A percentile compares a stretch with the other conserved stretches of the same genome.
phyloP scores from a whole-genome alignment of 106 monocot species.

The Dendrobium chrysotoxum region DNA sequence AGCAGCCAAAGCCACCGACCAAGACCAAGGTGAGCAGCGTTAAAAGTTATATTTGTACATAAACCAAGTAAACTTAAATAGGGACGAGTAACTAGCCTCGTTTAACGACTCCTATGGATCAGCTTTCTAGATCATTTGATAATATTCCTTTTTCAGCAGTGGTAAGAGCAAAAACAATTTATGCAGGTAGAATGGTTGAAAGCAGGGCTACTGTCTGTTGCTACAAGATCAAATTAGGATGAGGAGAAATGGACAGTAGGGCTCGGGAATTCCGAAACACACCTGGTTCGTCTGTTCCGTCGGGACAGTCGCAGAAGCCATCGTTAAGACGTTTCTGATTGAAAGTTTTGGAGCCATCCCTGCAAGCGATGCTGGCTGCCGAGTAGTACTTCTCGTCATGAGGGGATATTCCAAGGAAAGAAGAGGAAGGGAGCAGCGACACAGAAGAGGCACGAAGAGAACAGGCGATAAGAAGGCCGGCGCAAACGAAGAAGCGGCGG shows the following conservation, averaged over 20 bases:
- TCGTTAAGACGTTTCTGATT: constrained; percentile 68
- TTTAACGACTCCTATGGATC: neutral
- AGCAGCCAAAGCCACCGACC: too few species aligned
- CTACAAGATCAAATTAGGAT: too few species aligned
- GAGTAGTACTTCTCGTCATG: constrained; percentile 9
- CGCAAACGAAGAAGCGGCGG: neutral
- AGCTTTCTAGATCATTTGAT: neutral
- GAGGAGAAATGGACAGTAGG: neutral
- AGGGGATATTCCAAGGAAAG: constrained; percentile 10
- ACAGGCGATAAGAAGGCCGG: neutral
- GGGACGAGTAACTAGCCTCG: too few species aligned
- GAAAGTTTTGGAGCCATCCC: constrained; percentile 77
- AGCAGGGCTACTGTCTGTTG: neutral
- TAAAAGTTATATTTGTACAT: too few species aligned
- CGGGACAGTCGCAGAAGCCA: constrained; percentile 86
- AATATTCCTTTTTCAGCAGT: neutral
- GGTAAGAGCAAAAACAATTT: neutral
- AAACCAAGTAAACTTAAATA: too few species aligned
- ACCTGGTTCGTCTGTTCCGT: constrained; percentile 98
- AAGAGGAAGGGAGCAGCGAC: neutral
- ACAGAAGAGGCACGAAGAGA: neutral
- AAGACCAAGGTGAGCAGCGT: too few species aligned
- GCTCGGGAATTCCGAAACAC: neutral
- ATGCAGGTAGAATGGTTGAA: neutral
- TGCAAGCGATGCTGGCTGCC: constrained; percentile 43